Base-by-base conservation (phyloP, 2,329 filamentous ascomycete species). In the Chlorencoelia australis region DNA sequence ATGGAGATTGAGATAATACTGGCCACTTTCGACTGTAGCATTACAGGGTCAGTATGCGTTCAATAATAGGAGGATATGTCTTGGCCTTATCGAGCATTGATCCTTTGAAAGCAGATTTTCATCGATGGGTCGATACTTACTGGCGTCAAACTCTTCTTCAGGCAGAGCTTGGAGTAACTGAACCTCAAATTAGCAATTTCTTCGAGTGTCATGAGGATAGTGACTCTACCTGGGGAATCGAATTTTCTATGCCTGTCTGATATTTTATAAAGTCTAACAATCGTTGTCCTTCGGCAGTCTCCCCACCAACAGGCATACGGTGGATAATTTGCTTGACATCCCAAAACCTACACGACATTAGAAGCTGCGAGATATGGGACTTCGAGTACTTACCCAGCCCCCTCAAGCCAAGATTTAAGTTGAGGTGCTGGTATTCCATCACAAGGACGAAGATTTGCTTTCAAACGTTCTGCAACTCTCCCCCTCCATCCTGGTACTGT, bases 351-450 rank as follows among this genome's bases (percentile, higher is more conserved):
- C 11, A 24, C 9, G 24, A 25, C 16, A 15, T 49, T 18, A 48
- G 42, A 26, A n/a, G 2, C 17, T 7, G 17, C 7, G 15, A 1
- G 15, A 7, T n/a, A 15, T 13, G 5, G 13, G 4, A 7, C n/a
- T 28, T n/a, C 3, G 18, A 32, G 8, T n/a, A 42, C 48, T 39
- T 33, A 54, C 50, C 53, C 53, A 3, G 47, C 45, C 11, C 48
- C 52, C 37, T 55, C 42, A 8, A 56, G 24, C 51, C 52, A 54
- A 21, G 44, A 44, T 33, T 51, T 55, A 14, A 56, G 19, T 26
- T 51, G 49, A 1, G 42, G 40, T 3, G 52, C 53, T 20, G 52
- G 39, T 19, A 55, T 44, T 28, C 49, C 51, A 41, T 50, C 52
- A 7, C 22, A 33, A 10, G 49, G 52, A 18, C 50, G 45, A 14